Percentiles rank a stretch among this genome's conserved stretches.
These are phyloP conservation scores for Coelastrella sp. DNA, from an alignment of 139 green algal species.

Conservation along the genomic window DNA sequence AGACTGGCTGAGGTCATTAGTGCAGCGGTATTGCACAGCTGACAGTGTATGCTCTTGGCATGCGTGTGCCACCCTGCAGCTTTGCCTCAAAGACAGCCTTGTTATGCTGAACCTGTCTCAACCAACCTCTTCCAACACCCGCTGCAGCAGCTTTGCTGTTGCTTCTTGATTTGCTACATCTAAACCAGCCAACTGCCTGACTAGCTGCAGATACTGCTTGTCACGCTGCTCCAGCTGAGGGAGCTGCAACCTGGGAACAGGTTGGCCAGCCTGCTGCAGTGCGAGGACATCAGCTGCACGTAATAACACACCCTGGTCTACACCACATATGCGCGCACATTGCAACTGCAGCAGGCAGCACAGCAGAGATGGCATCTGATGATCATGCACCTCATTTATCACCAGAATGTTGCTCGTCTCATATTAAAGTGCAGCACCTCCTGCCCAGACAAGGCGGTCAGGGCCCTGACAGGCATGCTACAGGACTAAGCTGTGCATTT, in stretches of 20 bases:
- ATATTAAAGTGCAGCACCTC: neutral
- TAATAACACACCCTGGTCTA: constrained; percentile 16
- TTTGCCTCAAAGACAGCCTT: neutral
- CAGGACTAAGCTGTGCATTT: neutral
- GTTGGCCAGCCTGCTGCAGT: neutral
- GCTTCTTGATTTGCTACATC: neutral
- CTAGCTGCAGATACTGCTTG: constrained; percentile 13
- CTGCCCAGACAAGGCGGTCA: neutral
- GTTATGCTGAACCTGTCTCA: neutral
- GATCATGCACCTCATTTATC: neutral
- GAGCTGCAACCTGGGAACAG: constrained; percentile 8
- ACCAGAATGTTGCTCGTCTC: neutral
- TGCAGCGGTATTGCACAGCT: too few relatives aligned
- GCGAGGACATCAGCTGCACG: constrained; percentile 30
- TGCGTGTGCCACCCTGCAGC: too few relatives aligned
- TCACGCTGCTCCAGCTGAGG: constrained; percentile 36
- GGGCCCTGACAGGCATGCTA: too few relatives aligned
- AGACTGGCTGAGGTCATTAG: too few relatives aligned
- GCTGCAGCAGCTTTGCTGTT: neutral
- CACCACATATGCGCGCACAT: constrained; percentile 55
- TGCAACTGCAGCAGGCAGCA: constrained; percentile 44
- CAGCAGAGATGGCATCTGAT: neutral
- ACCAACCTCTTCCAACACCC: neutral
- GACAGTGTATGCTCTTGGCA: too few relatives aligned
- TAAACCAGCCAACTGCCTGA: neutral